Percentiles rank a stretch among this genome's conserved stretches.
phyloP scores from a whole-genome alignment of 169 alveolate genomes.

The Eimeria sp. region DNA sequence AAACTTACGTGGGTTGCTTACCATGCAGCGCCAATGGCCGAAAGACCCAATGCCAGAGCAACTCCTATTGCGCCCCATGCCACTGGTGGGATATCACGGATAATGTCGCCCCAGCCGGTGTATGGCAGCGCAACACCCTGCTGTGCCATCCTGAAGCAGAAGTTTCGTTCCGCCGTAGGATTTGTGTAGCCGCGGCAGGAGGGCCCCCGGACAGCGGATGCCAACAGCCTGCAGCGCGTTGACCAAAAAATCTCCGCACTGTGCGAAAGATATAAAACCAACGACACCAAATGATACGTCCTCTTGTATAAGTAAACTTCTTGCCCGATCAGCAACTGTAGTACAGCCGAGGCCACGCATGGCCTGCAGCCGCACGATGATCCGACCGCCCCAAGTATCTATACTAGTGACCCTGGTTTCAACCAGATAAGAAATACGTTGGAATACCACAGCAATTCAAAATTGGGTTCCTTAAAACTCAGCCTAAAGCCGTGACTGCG shows the following conservation, averaged over 20 bases:
- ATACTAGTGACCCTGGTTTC: not conserved
- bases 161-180: not conserved
- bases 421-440: not conserved
- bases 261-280: not conserved
- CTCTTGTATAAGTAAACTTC: not conserved
- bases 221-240: not conserved
- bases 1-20: not conserved
- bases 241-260: not conserved
- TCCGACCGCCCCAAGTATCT: not conserved
- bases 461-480: not conserved
- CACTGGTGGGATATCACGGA: constrained; percentile 75
- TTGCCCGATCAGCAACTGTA: not conserved
- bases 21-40: constrained; percentile 89
- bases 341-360: not conserved
- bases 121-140: constrained; percentile 16
- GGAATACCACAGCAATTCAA: not conserved
- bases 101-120: constrained; percentile 82
- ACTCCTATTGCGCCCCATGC: constrained; percentile 85
- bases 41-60: constrained; percentile 86
- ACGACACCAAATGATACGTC: not conserved
- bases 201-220: not conserved
- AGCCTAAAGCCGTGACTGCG: not conserved
- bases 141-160: constrained; percentile 48
- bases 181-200: constrained; percentile 6
- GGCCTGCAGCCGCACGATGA: not conserved